These are phyloP conservation scores for Nakaseomyces kungkrabaensis DNA, from an alignment of 1,139 yeast genomes.

Conservation along the genomic window DNA sequence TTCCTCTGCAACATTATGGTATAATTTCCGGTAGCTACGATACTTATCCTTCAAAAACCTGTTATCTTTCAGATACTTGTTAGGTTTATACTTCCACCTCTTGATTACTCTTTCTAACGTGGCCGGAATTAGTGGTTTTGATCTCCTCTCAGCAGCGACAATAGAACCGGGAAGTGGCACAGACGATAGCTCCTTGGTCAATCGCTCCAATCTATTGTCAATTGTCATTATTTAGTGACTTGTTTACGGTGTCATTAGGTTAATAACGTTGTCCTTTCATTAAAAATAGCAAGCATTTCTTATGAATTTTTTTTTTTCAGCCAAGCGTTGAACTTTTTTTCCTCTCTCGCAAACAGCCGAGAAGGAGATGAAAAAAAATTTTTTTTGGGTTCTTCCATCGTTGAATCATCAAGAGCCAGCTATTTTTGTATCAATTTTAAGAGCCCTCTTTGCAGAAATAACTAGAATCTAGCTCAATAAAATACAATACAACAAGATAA, in stretches of 20 bases:
- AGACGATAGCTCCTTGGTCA: neutral
- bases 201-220: neutral
- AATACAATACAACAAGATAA: too few relatives aligned
- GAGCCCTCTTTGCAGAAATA: too few relatives aligned
- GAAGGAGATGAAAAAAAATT: neutral
- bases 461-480: too few relatives aligned
- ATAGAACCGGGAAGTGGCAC: neutral
- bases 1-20: neutral
- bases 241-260: too few relatives aligned
- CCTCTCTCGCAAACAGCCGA: neutral
- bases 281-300: too few relatives aligned
- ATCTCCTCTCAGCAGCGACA: neutral
- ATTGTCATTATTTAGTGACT: neutral
- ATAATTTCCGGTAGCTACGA: neutral
- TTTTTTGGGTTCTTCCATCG: neutral
- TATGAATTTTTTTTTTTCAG: too few relatives aligned
- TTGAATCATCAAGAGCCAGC: neutral
- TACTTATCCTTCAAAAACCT: neutral
- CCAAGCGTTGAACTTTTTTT: too few relatives aligned
- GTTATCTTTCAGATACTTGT: neutral
- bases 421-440: neutral
- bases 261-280: too few relatives aligned
- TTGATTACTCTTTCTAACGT: constrained; percentile 4
- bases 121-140: neutral
- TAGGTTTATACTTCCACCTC: constrained; percentile 9